A percentile compares a stretch with the other conserved stretches of the same genome.
Conservation (phyloP, 2,329 filamentous ascomycete genomes). For the Helminthosporium solani region DNA sequence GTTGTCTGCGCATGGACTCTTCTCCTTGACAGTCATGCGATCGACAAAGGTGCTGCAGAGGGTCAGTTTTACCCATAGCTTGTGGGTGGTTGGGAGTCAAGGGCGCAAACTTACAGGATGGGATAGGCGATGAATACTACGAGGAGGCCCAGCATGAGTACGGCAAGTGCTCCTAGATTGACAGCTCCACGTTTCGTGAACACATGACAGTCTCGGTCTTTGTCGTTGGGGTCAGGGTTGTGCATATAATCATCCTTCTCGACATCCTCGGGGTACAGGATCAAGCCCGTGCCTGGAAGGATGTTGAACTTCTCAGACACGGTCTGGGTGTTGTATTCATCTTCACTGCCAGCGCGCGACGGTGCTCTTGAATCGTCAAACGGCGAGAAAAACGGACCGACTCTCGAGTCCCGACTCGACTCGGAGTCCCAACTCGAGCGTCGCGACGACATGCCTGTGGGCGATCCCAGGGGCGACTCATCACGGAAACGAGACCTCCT, state of each 20-base stretch:
- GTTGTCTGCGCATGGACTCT: slow-evolving; percentile 44
- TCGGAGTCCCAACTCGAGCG: slow-evolving; percentile 68
- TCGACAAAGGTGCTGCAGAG: slow-evolving; percentile 59
- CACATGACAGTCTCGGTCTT: slow-evolving; percentile 62
- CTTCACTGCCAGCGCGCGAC: slow-evolving; percentile 63
- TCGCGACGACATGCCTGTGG: slow-evolving; percentile 58
- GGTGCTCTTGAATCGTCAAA: slow-evolving; percentile 62
- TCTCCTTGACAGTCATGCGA: slow-evolving; percentile 40
- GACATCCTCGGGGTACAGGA: slow-evolving; percentile 70
- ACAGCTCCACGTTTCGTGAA: slow-evolving; percentile 64
- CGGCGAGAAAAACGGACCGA: slow-evolving; percentile 51
- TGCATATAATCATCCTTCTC: slow-evolving; percentile 73
- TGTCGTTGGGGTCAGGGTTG: slow-evolving; percentile 67
- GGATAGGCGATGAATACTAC: slow-evolving; percentile 69
- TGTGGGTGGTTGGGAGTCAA: neutral
- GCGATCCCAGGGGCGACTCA: slow-evolving; percentile 52
- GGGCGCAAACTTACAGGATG: slow-evolving; percentile 58
- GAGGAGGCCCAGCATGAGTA: slow-evolving; percentile 63
- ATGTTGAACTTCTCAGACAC: slow-evolving; percentile 75
- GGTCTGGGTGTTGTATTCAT: slow-evolving; percentile 69
- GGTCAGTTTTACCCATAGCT: slow-evolving; percentile 13
- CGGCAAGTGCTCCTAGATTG: slow-evolving; percentile 63
- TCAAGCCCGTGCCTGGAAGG: slow-evolving; percentile 63
- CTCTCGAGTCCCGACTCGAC: slow-evolving; percentile 54
- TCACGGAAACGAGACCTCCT: slow-evolving; percentile 55